Evolutionary conservation across 257 asterid genomes (phyloP).

Genomic region (Hygrophila difformis): DNA sequence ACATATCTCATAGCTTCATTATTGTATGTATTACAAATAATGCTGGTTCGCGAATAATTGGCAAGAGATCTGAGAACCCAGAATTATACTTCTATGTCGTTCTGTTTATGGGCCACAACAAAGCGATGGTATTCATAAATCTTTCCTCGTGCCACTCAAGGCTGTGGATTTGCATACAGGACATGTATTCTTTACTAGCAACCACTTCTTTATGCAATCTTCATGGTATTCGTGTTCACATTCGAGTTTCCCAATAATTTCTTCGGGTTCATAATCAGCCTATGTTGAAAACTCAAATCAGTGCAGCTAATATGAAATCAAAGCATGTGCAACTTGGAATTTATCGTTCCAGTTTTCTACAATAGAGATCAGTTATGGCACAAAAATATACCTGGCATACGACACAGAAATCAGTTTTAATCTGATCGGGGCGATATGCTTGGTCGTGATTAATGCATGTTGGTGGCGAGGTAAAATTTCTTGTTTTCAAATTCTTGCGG

Average conservation of each 20-base stretch:
- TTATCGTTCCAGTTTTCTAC: too few species aligned
- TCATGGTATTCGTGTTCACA: constrained; percentile 62
- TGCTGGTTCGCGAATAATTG: too few species aligned
- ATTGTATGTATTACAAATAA: too few species aligned
- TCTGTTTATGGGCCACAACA: too few species aligned
- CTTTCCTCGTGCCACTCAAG: constrained; percentile 28
- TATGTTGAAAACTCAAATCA: constrained; percentile 15
- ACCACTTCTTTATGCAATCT: constrained; percentile 60
- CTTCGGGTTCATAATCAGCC: constrained; percentile 37
- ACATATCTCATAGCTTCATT: too few species aligned
- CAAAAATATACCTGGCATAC: constrained; percentile 52
- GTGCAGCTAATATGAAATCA: too few species aligned
- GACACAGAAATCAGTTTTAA: constrained; percentile 48
- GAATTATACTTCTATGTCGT: too few species aligned
- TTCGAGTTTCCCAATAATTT: constrained; percentile 37
- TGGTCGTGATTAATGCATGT: constrained; percentile 23
- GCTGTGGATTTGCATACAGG: constrained; percentile 70
- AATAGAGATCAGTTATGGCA: neutral
- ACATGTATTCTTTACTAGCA: constrained; percentile 52
- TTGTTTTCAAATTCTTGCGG: constrained; percentile 31
- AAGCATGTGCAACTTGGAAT: too few species aligned
- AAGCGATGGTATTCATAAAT: too few species aligned
- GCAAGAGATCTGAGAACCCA: too few species aligned
- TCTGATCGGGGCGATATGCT: constrained; percentile 23
- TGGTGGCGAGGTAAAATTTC: constrained; percentile 24